These are phyloP conservation scores for Chlamydomonas sp. DNA, from an alignment of 139 green algal genomes.

Conservation along the genomic window DNA sequence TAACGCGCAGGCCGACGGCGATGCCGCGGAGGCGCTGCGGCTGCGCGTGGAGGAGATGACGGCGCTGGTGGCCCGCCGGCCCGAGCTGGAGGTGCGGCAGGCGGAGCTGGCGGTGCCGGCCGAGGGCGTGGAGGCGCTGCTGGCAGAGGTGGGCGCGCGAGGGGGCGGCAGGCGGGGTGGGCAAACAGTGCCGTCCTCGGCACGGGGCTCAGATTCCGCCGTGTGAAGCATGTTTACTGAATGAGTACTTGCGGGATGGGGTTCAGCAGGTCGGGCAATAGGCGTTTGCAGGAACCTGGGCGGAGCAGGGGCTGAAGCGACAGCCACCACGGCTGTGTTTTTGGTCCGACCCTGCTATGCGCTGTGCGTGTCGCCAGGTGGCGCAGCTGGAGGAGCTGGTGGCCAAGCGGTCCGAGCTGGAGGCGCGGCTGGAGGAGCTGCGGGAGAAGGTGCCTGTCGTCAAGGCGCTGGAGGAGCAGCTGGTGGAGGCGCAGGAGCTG, in stretches of 20 bases:
- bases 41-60: background rate
- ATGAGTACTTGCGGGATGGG: too few relatives aligned
- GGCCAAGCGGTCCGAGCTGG: constrained; percentile 5
- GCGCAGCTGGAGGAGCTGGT: background rate
- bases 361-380: background rate
- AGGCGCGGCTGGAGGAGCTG: constrained; percentile 22
- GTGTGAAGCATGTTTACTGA: too few relatives aligned
- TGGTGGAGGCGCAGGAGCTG: constrained; percentile 5
- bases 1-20: constrained; percentile 14
- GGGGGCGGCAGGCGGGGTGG: too few relatives aligned
- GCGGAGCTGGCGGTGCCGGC: background rate
- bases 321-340: too few relatives aligned
- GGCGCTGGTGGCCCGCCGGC: background rate
- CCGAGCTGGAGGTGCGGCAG: constrained; percentile 14
- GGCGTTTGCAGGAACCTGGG: too few relatives aligned
- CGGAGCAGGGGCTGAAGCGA: too few relatives aligned
- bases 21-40: constrained; percentile 12
- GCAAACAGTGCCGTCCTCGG: too few relatives aligned
- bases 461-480: constrained; percentile 4
- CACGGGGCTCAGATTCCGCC: too few relatives aligned
- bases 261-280: too few relatives aligned
- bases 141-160: too few relatives aligned
- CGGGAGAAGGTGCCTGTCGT: too few relatives aligned
- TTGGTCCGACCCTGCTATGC: too few relatives aligned
- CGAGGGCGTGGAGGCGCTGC: constrained; percentile 10